Percentiles rank a stretch among this genome's conserved stretches.
phyloP scores from a whole-genome alignment of 495 filamentous ascomycete species.

The Podospora australis region DNA sequence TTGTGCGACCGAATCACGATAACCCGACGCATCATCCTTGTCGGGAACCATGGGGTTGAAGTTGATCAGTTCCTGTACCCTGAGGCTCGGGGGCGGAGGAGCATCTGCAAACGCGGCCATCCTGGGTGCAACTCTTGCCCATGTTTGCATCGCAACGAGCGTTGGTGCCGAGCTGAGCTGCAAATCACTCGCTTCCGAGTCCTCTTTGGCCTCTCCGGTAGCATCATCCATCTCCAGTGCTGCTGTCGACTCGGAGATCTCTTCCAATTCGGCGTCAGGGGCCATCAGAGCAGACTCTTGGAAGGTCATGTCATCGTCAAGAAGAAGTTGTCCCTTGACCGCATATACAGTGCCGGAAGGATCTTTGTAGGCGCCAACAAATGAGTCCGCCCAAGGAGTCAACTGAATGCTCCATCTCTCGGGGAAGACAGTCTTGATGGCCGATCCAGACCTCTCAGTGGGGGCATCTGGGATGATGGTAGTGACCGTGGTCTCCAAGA shows the following conservation, averaged over 20 bases:
- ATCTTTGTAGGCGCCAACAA: not conserved
- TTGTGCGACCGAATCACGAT: not conserved
- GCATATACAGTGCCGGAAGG: not conserved
- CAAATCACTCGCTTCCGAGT: not conserved
- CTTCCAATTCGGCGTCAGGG: not conserved
- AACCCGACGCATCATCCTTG: not conserved
- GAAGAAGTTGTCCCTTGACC: not conserved
- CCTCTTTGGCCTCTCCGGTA: no score
- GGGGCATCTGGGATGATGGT: not conserved
- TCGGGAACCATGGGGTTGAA: not conserved
- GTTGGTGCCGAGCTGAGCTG: not conserved
- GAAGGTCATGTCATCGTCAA: not conserved
- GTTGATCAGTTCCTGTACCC: not conserved
- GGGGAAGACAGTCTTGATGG: constrained; percentile 3
- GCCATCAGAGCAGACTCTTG: not conserved
- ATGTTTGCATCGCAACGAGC: no score
- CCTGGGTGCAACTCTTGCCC: no score
- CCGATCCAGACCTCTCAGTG: not conserved
- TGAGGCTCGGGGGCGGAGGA: not conserved
- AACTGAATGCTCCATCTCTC: not conserved
- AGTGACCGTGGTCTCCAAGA: not conserved
- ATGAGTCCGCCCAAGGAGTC: not conserved
- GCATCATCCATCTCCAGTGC: no score
- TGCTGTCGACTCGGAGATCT: not conserved
- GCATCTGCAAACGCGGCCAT: not conserved